Evolutionary conservation across 2,329 filamentous ascomycete species (phyloP).

Genomic region (Xylaria sp.): DNA sequence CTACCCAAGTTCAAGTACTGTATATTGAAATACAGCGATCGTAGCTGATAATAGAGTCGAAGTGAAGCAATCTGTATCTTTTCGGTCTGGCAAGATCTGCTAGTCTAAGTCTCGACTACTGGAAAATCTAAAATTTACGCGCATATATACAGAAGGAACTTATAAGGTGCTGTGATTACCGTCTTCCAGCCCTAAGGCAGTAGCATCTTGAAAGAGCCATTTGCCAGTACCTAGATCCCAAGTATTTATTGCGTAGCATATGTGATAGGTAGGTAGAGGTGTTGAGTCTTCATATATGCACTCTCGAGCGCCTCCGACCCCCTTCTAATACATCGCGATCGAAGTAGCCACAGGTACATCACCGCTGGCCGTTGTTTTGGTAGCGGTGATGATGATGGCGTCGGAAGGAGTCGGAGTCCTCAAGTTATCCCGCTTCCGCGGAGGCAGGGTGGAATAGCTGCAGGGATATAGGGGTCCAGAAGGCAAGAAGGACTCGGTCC

Average conservation of each 20-base stretch:
- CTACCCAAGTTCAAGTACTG: too few species aligned
- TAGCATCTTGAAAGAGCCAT: neutral
- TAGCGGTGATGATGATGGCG: neutral
- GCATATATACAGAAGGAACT: too few species aligned
- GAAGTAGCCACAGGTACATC: neutral
- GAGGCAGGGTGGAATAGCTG: neutral
- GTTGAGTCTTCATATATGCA: neutral
- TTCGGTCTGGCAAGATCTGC: too few species aligned
- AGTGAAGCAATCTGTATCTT: too few species aligned
- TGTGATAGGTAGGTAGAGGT: neutral
- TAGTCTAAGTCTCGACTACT: too few species aligned
- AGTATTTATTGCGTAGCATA: neutral
- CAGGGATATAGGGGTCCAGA: neutral
- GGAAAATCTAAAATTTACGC: too few species aligned
- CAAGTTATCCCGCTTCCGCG: neutral
- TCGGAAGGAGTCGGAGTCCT: neutral
- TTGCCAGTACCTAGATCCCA: neutral
- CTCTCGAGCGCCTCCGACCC: too few species aligned
- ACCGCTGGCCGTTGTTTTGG: neutral
- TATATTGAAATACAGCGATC: too few species aligned
- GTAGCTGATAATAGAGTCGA: too few species aligned
- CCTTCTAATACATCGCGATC: neutral
- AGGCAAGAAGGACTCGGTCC: neutral
- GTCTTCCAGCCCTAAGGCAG: too few species aligned
- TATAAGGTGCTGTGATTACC: too few species aligned